These are phyloP conservation scores for Coemansia sp. DNA, from an alignment of 192 early-diverging fungal species.

Conservation along the genomic window DNA sequence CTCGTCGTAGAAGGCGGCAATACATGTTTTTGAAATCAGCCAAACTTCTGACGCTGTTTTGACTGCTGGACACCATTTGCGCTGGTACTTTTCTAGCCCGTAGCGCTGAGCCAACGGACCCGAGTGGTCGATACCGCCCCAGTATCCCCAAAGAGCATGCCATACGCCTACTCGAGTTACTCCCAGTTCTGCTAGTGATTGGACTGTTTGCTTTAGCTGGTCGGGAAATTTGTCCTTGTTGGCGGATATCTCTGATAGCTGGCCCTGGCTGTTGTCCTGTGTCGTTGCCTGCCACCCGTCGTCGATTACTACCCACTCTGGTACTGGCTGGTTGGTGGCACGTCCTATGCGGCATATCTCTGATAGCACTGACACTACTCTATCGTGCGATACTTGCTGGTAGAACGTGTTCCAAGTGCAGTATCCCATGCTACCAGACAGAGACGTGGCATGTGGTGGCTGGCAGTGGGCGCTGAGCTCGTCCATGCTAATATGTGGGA, in stretches of 20 bases:
- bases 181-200: slow-evolving; percentile 21
- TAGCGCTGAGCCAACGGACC: slow-evolving; percentile 28
- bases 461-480: neutral
- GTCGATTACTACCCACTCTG: slow-evolving; percentile 55
- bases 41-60: slow-evolving; percentile 19
- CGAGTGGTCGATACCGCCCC: slow-evolving; percentile 57
- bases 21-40: slow-evolving; percentile 21
- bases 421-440: slow-evolving; percentile 27
- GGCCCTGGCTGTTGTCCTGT: slow-evolving; percentile 16
- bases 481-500: neutral
- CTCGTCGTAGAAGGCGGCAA: slow-evolving; percentile 52
- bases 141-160: slow-evolving; percentile 65
- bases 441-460: neutral
- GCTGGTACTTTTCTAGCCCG: slow-evolving; percentile 25
- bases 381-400: slow-evolving; percentile 23
- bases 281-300: slow-evolving; percentile 59
- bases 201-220: slow-evolving; percentile 41
- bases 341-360: slow-evolving; percentile 3
- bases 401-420: slow-evolving; percentile 55
- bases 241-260: slow-evolving; percentile 39
- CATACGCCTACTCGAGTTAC: slow-evolving; percentile 58
- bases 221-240: slow-evolving; percentile 50
- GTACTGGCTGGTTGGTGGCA: slow-evolving; percentile 2
- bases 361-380: slow-evolving; percentile 14
- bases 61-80: slow-evolving; percentile 13